phyloP scores from a whole-genome alignment of 2,329 filamentous ascomycete genomes.

The Pseudogymnoascus sp. region DNA sequence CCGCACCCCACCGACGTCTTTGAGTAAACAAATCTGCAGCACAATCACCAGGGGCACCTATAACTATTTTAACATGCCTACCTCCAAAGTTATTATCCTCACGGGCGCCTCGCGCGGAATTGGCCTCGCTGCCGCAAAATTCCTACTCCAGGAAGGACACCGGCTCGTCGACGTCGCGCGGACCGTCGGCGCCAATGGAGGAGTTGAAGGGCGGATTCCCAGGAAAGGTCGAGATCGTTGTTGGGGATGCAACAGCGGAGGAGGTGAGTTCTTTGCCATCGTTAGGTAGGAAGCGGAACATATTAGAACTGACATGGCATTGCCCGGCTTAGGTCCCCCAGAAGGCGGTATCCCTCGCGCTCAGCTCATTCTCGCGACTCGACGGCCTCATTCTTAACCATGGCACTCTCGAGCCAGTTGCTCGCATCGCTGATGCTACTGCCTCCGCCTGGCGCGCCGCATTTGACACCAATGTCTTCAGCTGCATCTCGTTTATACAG shows the following conservation, averaged over 20 bases:
- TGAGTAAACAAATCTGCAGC: not conserved
- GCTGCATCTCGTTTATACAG: conserved; percentile 66
- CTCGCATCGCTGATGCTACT: conserved; percentile 60
- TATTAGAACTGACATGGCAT: not conserved
- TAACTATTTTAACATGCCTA: conserved; percentile 29
- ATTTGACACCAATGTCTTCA: conserved; percentile 86
- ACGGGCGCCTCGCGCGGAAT: conserved; percentile 60
- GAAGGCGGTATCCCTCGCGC: conserved; percentile 58
- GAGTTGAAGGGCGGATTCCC: conserved; percentile 46
- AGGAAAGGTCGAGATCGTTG: conserved; percentile 48
- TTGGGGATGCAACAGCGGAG: conserved; percentile 37
- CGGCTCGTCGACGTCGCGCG: conserved; percentile 55
- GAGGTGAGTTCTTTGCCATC: not conserved
- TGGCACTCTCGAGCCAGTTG: conserved; percentile 70
- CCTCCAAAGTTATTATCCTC: conserved; percentile 63
- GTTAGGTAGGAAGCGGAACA: not conserved
- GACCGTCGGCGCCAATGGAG: conserved; percentile 42
- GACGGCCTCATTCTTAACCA: conserved; percentile 88
- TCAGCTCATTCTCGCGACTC: conserved; percentile 62
- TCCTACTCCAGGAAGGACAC: conserved; percentile 45
- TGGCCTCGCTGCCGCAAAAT: conserved; percentile 48
- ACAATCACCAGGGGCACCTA: not conserved
- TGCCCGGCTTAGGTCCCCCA: conserved; percentile 38
- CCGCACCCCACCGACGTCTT: not conserved
- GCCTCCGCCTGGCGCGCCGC: conserved; percentile 66